Evolutionary conservation across 108 stramenopile species (phyloP).

Genomic region (Fragilaria radians): DNA sequence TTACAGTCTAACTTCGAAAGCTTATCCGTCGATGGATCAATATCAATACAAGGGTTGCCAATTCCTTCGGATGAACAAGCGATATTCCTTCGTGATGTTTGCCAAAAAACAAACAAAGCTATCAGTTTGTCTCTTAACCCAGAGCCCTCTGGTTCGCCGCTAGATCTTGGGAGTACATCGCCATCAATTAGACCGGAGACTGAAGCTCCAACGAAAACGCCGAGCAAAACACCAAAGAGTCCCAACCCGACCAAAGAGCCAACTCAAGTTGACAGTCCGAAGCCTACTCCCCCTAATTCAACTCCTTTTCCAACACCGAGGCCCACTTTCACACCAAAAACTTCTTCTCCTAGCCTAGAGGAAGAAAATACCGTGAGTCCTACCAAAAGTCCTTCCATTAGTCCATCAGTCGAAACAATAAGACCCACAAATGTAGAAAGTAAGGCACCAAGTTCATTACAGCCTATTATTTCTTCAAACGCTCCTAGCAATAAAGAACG

Average conservation of each 20-base stretch:
- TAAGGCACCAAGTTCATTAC: not conserved
- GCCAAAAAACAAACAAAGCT: not conserved
- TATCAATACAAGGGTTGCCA: not conserved
- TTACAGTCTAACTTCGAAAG: constrained; percentile 11
- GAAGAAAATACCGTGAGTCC: not conserved
- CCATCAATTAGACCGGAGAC: too few relatives aligned
- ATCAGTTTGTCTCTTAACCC: not conserved
- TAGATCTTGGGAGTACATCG: not conserved
- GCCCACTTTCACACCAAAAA: not conserved
- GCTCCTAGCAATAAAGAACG: not conserved
- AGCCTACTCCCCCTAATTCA: not conserved
- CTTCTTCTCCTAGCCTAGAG: not conserved
- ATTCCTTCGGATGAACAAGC: not conserved
- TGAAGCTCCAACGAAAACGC: not conserved
- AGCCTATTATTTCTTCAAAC: not conserved
- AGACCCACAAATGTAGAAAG: not conserved
- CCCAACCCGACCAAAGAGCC: too few relatives aligned
- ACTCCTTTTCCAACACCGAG: not conserved
- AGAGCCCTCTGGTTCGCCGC: not conserved
- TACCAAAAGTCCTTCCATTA: not conserved
- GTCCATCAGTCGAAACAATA: not conserved
- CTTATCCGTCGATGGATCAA: constrained; percentile 6
- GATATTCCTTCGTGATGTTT: not conserved
- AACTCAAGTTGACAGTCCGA: too few relatives aligned
- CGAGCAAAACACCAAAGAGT: not conserved